A percentile compares a stretch with the other conserved stretches of the same genome.
phyloP scores from a whole-genome alignment of 2,329 filamentous ascomycete genomes.

The Sporothrix phasma region DNA sequence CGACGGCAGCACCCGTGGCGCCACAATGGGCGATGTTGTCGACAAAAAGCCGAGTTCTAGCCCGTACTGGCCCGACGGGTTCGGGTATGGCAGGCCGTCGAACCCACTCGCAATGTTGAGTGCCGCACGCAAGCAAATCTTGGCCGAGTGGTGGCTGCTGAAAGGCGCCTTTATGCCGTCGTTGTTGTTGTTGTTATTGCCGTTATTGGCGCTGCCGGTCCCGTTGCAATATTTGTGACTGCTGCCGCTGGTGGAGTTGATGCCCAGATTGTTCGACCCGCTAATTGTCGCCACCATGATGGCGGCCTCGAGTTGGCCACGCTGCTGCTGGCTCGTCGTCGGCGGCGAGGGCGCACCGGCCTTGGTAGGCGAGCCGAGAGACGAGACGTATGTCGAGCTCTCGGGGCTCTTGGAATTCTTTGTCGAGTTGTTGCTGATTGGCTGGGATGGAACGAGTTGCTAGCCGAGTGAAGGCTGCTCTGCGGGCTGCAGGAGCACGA shows the following conservation, averaged over 20 bases:
- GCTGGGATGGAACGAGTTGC: not conserved
- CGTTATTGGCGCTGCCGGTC: not conserved
- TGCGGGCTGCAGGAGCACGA: slow-evolving; percentile 27
- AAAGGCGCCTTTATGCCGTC: slow-evolving; percentile 28
- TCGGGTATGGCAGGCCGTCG: slow-evolving; percentile 36
- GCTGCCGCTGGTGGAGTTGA: not conserved
- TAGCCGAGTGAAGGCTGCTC: slow-evolving; percentile 13
- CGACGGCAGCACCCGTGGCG: slow-evolving; percentile 36
- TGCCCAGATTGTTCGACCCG: not conserved
- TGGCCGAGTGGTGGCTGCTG: slow-evolving; percentile 36
- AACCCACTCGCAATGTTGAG: slow-evolving; percentile 39
- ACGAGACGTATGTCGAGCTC: slow-evolving; percentile 1
- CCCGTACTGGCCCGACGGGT: slow-evolving; percentile 29
- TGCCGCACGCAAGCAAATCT: slow-evolving; percentile 39
- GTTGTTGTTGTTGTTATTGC: not conserved
- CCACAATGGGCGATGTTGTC: slow-evolving; percentile 29
- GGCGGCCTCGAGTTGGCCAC: not conserved
- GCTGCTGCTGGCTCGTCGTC: not conserved
- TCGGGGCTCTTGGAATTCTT: slow-evolving; percentile 2
- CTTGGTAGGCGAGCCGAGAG: not conserved
- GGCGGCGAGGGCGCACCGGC: not conserved
- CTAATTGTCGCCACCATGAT: not conserved
- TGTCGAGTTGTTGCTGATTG: not conserved
- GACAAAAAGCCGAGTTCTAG: slow-evolving; percentile 27
- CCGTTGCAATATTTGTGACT: not conserved